These are phyloP conservation scores for Rhodotorula kratochvilovae DNA, from an alignment of 768 basidiomycete species.

Conservation along the genomic window DNA sequence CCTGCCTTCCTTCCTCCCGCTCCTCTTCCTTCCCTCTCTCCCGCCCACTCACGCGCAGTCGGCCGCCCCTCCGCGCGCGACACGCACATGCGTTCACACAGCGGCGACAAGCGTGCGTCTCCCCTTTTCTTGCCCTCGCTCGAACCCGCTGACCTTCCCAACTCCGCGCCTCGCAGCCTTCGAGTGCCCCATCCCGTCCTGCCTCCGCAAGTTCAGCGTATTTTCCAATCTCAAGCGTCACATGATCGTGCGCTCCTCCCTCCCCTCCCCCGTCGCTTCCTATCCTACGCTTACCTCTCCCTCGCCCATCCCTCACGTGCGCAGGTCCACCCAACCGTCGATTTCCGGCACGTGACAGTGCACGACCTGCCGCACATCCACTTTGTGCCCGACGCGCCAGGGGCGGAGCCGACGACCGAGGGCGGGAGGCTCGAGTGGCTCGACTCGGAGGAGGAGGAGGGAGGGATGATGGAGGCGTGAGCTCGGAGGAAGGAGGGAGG, in stretches of 20 bases:
- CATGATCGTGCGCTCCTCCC: slow-evolving; percentile 8
- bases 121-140: no score
- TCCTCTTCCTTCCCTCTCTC: not conserved
- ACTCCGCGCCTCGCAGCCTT: not conserved
- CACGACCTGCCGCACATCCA: slow-evolving; percentile 29
- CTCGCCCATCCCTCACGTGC: not conserved
- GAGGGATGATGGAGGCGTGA: not conserved
- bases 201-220: slow-evolving; percentile 20
- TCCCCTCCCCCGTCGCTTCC: not conserved
- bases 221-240: slow-evolving; percentile 29
- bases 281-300: not conserved
- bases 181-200: slow-evolving; percentile 23
- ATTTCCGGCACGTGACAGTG: slow-evolving; percentile 29
- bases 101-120: slow-evolving; percentile 21
- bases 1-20: no score
- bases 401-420: slow-evolving; percentile 6
- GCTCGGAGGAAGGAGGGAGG: not conserved
- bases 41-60: not conserved
- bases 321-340: slow-evolving; percentile 30
- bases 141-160: not conserved
- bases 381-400: slow-evolving; percentile 19
- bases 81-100: slow-evolving; percentile 25
- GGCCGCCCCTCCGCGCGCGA: slow-evolving; percentile 21
- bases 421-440: slow-evolving; percentile 36
- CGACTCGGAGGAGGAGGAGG: slow-evolving; percentile 10